phyloP scores from a whole-genome alignment of 2,329 filamentous ascomycete genomes.

The Xylaria sp. region DNA sequence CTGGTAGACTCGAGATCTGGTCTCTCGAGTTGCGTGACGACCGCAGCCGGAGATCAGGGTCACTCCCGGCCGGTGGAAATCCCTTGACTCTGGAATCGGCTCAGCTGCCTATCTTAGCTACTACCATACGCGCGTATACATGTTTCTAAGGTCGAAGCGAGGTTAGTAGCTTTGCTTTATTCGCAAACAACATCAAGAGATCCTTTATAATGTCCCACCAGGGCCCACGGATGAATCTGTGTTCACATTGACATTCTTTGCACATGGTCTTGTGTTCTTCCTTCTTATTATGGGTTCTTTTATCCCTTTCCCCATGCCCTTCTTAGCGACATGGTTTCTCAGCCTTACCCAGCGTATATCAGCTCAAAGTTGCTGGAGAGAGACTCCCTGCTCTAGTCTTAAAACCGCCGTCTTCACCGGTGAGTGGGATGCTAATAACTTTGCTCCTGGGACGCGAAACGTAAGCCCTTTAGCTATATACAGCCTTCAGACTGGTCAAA shows the following conservation, averaged over 20 bases:
- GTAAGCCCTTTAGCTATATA: slow-evolving; percentile 60
- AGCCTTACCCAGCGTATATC: slow-evolving; percentile 15
- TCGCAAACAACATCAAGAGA: not conserved
- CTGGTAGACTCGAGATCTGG: not conserved
- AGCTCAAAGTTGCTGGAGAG: slow-evolving; percentile 62
- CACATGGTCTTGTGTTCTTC: not conserved
- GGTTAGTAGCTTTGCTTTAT: not conserved
- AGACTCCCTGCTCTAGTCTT: slow-evolving; percentile 64
- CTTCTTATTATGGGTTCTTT: slow-evolving; percentile 35
- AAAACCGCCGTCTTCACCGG: slow-evolving; percentile 64
- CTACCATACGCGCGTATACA: slow-evolving; percentile 1
- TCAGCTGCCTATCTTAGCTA: slow-evolving; percentile 5
- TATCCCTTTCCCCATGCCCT: slow-evolving; percentile 12
- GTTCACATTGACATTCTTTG: not conserved
- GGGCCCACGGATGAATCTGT: not conserved
- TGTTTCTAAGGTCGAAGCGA: not conserved
- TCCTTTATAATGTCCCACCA: not conserved
- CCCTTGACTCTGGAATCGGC: slow-evolving; percentile 1
- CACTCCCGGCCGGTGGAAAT: not conserved
- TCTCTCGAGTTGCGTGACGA: slow-evolving; percentile 4
- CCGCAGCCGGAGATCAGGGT: not conserved
- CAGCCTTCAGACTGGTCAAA: slow-evolving; percentile 33
- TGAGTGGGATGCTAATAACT: slow-evolving; percentile 68
- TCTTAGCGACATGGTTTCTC: slow-evolving; percentile 23
- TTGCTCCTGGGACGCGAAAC: slow-evolving; percentile 63